These are phyloP conservation scores for Halenospora varia DNA, from an alignment of 495 filamentous ascomycete genomes.

Conservation along the genomic window DNA sequence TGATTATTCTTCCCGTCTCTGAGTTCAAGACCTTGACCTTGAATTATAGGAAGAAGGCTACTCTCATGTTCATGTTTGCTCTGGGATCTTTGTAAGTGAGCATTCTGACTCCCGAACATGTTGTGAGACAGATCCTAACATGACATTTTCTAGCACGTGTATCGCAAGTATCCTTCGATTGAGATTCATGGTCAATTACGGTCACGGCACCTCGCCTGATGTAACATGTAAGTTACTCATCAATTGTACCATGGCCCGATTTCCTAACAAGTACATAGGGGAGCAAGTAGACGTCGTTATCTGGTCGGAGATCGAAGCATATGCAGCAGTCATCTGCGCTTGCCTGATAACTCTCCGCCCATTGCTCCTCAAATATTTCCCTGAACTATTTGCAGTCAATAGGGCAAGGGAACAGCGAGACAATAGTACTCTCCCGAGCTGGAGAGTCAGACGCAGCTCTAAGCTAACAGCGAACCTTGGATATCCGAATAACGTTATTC, in stretches of 20 bases:
- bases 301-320: slow-evolving; percentile 9
- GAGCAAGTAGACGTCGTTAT: slow-evolving; percentile 11
- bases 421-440: not conserved
- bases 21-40: slow-evolving; percentile 30
- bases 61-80: slow-evolving; percentile 40
- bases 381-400: not conserved
- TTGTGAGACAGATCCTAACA: not conserved
- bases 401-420: not conserved
- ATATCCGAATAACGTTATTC: not conserved
- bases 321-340: slow-evolving; percentile 9
- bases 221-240: slow-evolving; percentile 10
- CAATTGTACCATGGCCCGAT: not conserved
- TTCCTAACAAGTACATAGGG: not conserved
- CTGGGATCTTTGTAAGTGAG: slow-evolving; percentile 39
- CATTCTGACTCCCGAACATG: not conserved
- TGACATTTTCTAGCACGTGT: slow-evolving; percentile 3
- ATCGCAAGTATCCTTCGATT: slow-evolving; percentile 14
- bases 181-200: slow-evolving; percentile 8
- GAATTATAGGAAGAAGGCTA: slow-evolving; percentile 30
- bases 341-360: slow-evolving; percentile 7
- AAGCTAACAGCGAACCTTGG: not conserved
- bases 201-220: slow-evolving; percentile 4
- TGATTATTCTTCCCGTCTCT: slow-evolving; percentile 37
- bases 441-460: not conserved
- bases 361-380: slow-evolving; percentile 5